Evolutionary conservation across 768 basidiomycete species (phyloP).

Genomic region (Leucosporidium scottii): DNA sequence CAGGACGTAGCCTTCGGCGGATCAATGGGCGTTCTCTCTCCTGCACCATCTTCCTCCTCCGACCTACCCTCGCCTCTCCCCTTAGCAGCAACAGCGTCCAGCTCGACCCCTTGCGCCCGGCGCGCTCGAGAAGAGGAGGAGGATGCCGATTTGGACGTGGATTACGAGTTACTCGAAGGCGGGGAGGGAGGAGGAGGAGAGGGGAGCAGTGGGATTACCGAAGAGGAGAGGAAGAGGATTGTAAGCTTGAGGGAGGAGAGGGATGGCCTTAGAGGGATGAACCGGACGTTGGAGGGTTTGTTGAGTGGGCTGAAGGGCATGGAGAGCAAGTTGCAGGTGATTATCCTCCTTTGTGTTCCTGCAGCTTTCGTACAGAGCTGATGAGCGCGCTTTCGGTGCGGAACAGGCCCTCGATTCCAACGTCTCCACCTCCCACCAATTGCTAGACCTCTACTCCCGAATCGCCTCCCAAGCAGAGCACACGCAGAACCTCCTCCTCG

Average conservation of each 20-base stretch:
- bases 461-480: conserved; percentile 44
- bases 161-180: not conserved
- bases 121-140: not conserved
- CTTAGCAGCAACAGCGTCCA: not conserved
- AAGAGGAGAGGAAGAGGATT: conserved; percentile 26
- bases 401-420: conserved; percentile 26
- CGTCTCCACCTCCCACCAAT: conserved; percentile 38
- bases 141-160: not conserved
- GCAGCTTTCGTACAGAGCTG: too few species aligned
- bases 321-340: conserved; percentile 41
- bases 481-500: conserved; percentile 41
- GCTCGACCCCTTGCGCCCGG: not conserved
- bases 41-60: not conserved
- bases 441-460: conserved; percentile 43
- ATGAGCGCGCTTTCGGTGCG: too few species aligned
- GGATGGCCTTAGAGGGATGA: conserved; percentile 42
- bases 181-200: not conserved
- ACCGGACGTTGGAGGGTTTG: conserved; percentile 41
- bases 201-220: not conserved
- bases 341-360: too few species aligned
- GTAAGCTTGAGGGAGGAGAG: conserved; percentile 37
- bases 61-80: not conserved
- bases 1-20: not conserved
- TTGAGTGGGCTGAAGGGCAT: conserved; percentile 35
- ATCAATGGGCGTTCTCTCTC: not conserved